phyloP scores from a whole-genome alignment of 176 grass and related monocot species.

The Carex myosuroides region DNA sequence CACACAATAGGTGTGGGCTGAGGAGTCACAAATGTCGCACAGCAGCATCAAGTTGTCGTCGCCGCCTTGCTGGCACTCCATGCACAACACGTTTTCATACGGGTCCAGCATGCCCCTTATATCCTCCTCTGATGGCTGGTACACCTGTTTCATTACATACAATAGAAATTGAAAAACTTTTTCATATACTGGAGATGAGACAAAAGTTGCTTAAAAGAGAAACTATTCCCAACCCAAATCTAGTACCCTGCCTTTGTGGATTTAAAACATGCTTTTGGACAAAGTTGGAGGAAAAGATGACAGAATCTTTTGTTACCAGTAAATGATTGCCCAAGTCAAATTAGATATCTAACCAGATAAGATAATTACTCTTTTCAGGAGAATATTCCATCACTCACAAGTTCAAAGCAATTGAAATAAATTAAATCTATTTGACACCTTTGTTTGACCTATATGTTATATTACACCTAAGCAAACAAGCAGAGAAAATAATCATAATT shows the following conservation, averaged over 20 bases:
- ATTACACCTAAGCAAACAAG: background rate
- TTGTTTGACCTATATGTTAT: background rate
- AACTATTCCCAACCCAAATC: background rate
- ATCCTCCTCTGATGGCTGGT: constrained; percentile 91
- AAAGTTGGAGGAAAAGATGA: background rate
- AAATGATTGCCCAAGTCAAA: background rate
- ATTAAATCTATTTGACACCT: background rate
- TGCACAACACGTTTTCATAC: constrained; percentile 84
- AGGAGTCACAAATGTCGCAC: constrained; percentile 96
- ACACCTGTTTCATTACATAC: constrained; percentile 43
- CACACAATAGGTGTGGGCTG: constrained; percentile 91
- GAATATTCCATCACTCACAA: background rate
- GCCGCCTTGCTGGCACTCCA: constrained; percentile 89
- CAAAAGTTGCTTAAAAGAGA: background rate
- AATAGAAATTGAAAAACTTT: constrained; percentile 10
- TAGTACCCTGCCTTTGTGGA: background rate
- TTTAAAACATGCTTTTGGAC: background rate
- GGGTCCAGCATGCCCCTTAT: constrained; percentile 86
- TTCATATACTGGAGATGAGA: background rate
- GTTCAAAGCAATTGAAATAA: background rate
- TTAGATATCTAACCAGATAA: background rate
- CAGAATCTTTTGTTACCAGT: background rate
- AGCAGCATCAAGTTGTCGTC: constrained; percentile 92
- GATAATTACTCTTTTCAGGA: background rate
- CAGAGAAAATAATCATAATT: background rate